Base-by-base conservation (phyloP, 2,329 filamentous ascomycete species). In the Akanthomyces uredinophilus region DNA sequence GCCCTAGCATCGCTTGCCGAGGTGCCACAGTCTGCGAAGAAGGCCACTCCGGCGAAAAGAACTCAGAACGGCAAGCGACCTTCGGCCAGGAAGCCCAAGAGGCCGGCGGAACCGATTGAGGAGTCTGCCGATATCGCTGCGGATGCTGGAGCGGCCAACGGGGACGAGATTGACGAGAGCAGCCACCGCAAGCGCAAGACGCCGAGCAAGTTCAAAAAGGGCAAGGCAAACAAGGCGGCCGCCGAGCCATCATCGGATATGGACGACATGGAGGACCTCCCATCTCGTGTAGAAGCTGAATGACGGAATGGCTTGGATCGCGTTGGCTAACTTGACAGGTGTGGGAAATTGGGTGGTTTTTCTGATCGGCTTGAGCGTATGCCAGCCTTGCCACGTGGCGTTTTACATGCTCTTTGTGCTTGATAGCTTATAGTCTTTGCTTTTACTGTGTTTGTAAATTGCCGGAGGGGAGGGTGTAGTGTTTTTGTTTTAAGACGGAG, bases 201-300 rank as follows among this genome's bases (percentile, higher is more conserved):
- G 32, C 69, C 71, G 20, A 69, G 65, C 62, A 74, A 69, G 62
- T 69, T 68, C 62, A 71, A 68, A 52, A 66, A 63, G 20, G 64
- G 64, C 37, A 39, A 20, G 13, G 13, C 20, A 14, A 32, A 59
- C 44, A 53, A 57, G 14, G 63, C 64, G n/a, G 46, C 47, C 52
- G 62, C 63, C 24, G 66, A 69, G 14, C 68, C 66, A 16, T 73
- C 70, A 5, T 75, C 74, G 43, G 70, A 70, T 16, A 77, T 78
- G 74, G 76, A 78, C 39, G 77, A 78, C 49, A 78, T 79, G 77
- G 76, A 78, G 59, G 77, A 79, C 62, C 66, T 79, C 46, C 77
- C 76, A 4, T 46, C 59, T 32, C 59, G 51, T 18, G 41, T 61
- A 7, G 51, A 24, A 13, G 57, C 49, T 39, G 44, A 54, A 29